Conservation (phyloP, 2,329 filamentous ascomycete genomes). For the Clonostachys sp. region DNA sequence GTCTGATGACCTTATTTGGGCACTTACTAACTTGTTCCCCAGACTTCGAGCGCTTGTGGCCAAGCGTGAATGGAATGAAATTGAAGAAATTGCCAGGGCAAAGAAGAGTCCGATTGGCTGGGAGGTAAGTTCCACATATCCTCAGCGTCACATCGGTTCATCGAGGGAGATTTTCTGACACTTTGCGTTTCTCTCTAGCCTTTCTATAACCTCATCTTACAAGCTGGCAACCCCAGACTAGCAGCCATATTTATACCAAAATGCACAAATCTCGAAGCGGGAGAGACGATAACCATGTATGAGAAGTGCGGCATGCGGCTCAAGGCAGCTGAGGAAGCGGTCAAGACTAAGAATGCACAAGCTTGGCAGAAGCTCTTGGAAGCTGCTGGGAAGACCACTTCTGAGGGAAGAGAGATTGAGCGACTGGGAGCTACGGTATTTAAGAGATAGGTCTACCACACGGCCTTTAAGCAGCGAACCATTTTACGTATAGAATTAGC, state of each 20-base stretch:
- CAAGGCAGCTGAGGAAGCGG: conserved; percentile 88
- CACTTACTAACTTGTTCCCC: conserved; percentile 12
- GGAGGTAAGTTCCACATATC: conserved; percentile 60
- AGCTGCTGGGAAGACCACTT: conserved; percentile 66
- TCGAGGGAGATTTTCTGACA: not conserved
- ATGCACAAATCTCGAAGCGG: conserved; percentile 65
- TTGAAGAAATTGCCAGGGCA: conserved; percentile 77
- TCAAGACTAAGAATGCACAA: conserved; percentile 73
- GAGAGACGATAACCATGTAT: conserved; percentile 84
- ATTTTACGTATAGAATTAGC: too few species aligned
- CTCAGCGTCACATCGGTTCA: not conserved
- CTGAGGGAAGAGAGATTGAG: conserved; percentile 75
- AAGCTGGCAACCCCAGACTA: conserved; percentile 84
- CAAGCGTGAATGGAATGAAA: conserved; percentile 85
- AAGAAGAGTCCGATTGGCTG: conserved; percentile 92
- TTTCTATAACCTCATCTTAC: conserved; percentile 85
- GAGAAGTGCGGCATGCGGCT: conserved; percentile 88
- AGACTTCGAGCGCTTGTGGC: conserved; percentile 84
- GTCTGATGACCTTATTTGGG: not conserved
- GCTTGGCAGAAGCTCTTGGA: conserved; percentile 69
- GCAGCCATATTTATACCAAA: conserved; percentile 84
- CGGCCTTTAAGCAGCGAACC: too few species aligned
- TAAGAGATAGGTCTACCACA: too few species aligned
- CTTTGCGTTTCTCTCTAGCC: conserved; percentile 48
- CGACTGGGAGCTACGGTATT: conserved; percentile 44